These are phyloP conservation scores for Fusarium sp. DNA, from an alignment of 2,329 filamentous ascomycete species.

Conservation along the genomic window DNA sequence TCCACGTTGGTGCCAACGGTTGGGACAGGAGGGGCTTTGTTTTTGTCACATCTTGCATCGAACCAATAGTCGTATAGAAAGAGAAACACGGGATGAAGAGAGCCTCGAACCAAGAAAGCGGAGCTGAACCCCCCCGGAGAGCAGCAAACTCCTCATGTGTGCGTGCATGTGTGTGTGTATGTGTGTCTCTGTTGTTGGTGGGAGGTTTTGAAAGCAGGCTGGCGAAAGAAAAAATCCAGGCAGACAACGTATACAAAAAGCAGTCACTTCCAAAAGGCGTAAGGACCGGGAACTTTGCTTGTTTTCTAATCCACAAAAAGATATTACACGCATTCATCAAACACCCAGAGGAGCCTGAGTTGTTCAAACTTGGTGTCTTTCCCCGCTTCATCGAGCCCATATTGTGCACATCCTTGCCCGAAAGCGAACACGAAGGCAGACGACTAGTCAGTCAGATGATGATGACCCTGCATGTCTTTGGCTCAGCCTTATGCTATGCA, in stretches of 20 bases:
- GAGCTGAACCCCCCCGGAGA: background rate
- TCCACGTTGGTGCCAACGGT: background rate
- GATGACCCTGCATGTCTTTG: background rate
- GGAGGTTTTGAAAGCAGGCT: background rate
- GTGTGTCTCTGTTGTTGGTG: background rate
- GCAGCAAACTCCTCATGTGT: background rate
- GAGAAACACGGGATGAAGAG: background rate
- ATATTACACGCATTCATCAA: background rate
- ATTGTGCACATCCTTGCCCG: background rate
- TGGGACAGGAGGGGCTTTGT: background rate
- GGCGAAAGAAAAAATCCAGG: background rate
- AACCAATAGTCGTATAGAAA: background rate
- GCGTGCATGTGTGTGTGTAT: no score
- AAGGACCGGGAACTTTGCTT: background rate
- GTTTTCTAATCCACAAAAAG: background rate
- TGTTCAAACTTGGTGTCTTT: background rate
- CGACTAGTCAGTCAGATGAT: background rate
- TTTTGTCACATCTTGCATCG: background rate
- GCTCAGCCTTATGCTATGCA: background rate
- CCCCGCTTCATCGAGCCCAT: background rate
- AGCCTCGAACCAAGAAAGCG: background rate
- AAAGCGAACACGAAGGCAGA: background rate
- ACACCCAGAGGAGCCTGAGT: background rate
- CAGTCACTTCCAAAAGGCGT: background rate
- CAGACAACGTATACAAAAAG: background rate